phyloP scores from a whole-genome alignment of 179 eudicot species.

The Spergularia azorica region DNA sequence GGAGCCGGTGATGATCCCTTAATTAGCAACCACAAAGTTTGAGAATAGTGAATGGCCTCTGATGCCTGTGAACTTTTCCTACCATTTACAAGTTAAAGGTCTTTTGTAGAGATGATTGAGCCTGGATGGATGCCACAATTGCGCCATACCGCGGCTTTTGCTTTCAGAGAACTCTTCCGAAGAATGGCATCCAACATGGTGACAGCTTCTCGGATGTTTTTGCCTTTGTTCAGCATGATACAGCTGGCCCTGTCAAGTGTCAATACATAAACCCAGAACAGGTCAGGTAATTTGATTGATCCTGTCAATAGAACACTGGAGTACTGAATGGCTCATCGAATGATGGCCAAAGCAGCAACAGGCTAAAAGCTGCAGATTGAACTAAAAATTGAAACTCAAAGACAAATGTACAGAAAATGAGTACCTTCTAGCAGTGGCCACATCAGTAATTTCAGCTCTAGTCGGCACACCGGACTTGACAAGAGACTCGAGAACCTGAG shows the following conservation, averaged over 20 bases:
- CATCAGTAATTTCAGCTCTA: slow-evolving; percentile 21
- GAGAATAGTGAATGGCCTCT: no score
- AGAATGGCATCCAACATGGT: slow-evolving; percentile 14
- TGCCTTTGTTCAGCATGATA: slow-evolving; percentile 21
- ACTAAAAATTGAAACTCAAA: neutral
- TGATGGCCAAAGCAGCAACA: neutral
- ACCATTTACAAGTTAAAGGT: neutral
- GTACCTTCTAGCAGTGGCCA: slow-evolving; percentile 13
- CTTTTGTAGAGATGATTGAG: neutral
- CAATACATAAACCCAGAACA: neutral
- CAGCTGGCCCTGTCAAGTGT: slow-evolving; percentile 13
- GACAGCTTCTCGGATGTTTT: slow-evolving; percentile 17
- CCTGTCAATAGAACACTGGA: no score
- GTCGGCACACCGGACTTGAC: slow-evolving; percentile 15
- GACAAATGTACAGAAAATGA: neutral
- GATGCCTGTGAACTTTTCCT: neutral
- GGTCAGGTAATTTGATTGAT: no score
- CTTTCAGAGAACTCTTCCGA: slow-evolving; percentile 5
- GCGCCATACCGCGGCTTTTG: neutral
- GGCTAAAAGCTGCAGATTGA: neutral
- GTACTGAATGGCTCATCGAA: no score
- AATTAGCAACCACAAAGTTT: no score
- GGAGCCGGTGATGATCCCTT: no score
- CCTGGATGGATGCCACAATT: neutral
- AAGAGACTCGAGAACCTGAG: slow-evolving; percentile 21